A percentile compares a stretch with the other conserved stretches of the same genome.
These are phyloP conservation scores for Scortechinia acanthostroma DNA, from an alignment of 2,329 filamentous ascomycete genomes.

Conservation along the genomic window DNA sequence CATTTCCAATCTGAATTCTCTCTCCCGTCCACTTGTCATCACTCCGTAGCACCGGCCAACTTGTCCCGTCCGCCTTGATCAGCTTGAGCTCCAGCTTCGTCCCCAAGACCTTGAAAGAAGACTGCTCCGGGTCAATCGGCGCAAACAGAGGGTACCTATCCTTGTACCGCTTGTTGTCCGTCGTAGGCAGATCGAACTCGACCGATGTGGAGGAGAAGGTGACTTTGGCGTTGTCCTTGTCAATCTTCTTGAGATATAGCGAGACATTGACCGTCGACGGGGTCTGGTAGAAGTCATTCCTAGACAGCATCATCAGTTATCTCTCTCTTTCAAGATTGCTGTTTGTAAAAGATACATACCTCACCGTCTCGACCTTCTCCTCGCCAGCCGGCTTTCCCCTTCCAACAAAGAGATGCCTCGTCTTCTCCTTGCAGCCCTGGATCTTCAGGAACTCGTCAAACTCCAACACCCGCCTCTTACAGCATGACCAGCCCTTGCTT, in stretches of 20 bases:
- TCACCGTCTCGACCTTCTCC: slow-evolving; percentile 71
- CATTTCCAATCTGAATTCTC: slow-evolving; percentile 83
- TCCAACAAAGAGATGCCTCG: slow-evolving; percentile 77
- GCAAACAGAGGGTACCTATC: slow-evolving; percentile 70
- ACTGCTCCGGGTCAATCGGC: slow-evolving; percentile 68
- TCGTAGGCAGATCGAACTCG: slow-evolving; percentile 76
- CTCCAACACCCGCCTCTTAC: slow-evolving; percentile 87
- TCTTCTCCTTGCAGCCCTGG: slow-evolving; percentile 78
- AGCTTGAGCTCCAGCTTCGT: slow-evolving; percentile 82
- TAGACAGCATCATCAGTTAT: slow-evolving; percentile 16
- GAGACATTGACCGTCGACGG: slow-evolving; percentile 76
- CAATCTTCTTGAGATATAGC: slow-evolving; percentile 94
- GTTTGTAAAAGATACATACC: slow-evolving; percentile 36
- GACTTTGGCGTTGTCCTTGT: slow-evolving; percentile 71
- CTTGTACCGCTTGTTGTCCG: slow-evolving; percentile 76
- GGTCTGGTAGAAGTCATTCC: slow-evolving; percentile 93
- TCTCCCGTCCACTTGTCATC: slow-evolving; percentile 66
- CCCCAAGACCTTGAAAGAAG: slow-evolving; percentile 73
- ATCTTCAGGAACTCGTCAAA: slow-evolving; percentile 98
- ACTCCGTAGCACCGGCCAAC: slow-evolving; percentile 79
- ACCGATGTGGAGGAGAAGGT: slow-evolving; percentile 58
- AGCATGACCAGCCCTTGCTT: slow-evolving; percentile 95
- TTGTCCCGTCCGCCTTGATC: slow-evolving; percentile 63
- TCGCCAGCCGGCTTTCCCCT: slow-evolving; percentile 45
- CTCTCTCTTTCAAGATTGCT: not conserved